These are phyloP conservation scores for Aethionema arabicum DNA, from an alignment of 345 rosid genomes.

Conservation along the genomic window DNA sequence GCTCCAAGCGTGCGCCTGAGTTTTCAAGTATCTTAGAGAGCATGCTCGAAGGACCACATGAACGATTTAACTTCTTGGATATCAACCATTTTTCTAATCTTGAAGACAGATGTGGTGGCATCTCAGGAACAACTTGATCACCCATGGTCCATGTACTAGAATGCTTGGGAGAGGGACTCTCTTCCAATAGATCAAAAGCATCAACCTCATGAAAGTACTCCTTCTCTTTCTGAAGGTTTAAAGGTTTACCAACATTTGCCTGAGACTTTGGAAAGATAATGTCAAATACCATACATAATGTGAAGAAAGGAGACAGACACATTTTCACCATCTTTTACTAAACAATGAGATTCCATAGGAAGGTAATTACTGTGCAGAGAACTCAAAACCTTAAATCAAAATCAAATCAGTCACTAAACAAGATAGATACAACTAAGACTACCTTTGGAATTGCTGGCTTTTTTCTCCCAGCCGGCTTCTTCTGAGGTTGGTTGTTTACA, in stretches of 20 bases:
- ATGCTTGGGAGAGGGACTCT: conserved; percentile 96
- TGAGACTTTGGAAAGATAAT: conserved; percentile 29
- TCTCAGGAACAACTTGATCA: conserved; percentile 42
- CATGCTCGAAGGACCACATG: conserved; percentile 67
- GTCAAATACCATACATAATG: neutral
- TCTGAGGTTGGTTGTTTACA: conserved; percentile 47
- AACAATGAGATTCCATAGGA: conserved; percentile 10
- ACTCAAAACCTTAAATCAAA: neutral
- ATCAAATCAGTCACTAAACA: conserved; percentile 4
- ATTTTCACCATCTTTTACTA: conserved; percentile 1
- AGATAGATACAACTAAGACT: conserved; percentile 5
- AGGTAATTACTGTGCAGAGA: neutral
- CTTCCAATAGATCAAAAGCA: conserved; percentile 89
- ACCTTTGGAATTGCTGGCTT: conserved; percentile 78
- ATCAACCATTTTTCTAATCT: conserved; percentile 78
- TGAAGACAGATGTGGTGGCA: conserved; percentile 63
- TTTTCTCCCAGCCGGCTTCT: conserved; percentile 56
- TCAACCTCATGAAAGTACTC: conserved; percentile 83
- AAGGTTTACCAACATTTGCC: conserved; percentile 55
- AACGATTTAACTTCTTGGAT: conserved; percentile 51
- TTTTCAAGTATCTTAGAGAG: conserved; percentile 72
- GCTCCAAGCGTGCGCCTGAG: conserved; percentile 39
- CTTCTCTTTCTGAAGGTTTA: conserved; percentile 64
- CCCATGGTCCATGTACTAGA: conserved; percentile 61
- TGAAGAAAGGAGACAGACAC: conserved; percentile 4